Percentiles rank a stretch among this genome's conserved stretches.
Evolutionary conservation across 2,329 filamentous ascomycete species (phyloP).

Genomic region (Apiospora saccharicola): DNA sequence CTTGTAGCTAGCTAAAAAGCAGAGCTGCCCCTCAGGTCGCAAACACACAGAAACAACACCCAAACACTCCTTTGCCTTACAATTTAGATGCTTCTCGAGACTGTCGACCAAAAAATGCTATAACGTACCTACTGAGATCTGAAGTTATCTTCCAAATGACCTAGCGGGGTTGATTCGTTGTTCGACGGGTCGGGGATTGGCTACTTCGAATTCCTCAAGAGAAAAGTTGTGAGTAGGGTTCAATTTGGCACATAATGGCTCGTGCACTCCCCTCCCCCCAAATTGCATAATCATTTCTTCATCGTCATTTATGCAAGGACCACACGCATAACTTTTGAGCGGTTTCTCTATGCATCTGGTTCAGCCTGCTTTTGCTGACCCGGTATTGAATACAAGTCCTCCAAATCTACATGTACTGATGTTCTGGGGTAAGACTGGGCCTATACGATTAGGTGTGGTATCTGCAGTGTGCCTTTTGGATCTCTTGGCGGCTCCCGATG

Average conservation of each 20-base stretch:
- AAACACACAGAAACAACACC: conserved; percentile 13
- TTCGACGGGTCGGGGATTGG: conserved; percentile 25
- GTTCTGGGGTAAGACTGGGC: conserved; percentile 13
- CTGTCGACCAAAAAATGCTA: conserved; percentile 19
- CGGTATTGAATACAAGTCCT: background rate
- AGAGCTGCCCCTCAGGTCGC: conserved; percentile 9
- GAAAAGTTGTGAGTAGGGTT: conserved; percentile 29
- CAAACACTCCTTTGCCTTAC: conserved; percentile 9
- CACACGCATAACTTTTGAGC: conserved; percentile 10
- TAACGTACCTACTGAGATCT: conserved; percentile 22
- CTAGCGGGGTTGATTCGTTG: conserved; percentile 30
- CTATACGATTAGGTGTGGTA: background rate
- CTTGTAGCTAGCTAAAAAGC: conserved; percentile 17
- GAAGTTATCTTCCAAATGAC: conserved; percentile 23
- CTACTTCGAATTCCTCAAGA: conserved; percentile 24
- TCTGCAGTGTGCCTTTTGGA: background rate
- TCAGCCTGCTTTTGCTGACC: background rate
- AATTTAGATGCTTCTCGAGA: conserved; percentile 12
- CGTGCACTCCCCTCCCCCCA: conserved; percentile 20
- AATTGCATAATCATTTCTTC: conserved; percentile 22
- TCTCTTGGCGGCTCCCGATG: background rate
- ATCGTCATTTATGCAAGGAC: conserved; percentile 12
- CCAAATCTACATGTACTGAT: background rate
- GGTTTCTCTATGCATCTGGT: background rate
- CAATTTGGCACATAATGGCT: conserved; percentile 28